These are phyloP conservation scores for Arabis hirsuta DNA, from an alignment of 345 rosid genomes.

Conservation along the genomic window DNA sequence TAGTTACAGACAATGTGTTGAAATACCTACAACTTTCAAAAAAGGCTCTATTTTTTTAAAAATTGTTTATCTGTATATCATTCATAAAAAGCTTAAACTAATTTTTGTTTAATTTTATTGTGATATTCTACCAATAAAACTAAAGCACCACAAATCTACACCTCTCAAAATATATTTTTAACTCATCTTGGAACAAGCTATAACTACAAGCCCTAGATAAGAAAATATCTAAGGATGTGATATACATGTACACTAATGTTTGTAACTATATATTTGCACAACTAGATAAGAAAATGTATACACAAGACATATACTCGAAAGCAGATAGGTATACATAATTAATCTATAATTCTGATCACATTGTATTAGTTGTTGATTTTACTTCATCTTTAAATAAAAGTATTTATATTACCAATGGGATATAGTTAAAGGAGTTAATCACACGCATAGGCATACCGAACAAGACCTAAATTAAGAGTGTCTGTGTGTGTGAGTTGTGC, in stretches of 20 bases:
- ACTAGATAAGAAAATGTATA: neutral
- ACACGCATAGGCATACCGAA: constrained; percentile 35
- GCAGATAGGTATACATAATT: neutral
- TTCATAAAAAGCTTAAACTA: neutral
- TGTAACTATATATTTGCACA: neutral
- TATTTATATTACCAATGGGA: neutral
- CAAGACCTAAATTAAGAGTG: constrained; percentile 31
- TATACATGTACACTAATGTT: constrained; percentile 15
- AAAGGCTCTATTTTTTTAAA: constrained; percentile 10
- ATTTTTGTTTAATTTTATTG: neutral
- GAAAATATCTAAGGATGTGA: neutral
- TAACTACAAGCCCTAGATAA: constrained; percentile 33
- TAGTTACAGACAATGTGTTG: neutral
- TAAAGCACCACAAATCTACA: constrained; percentile 15
- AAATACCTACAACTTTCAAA: constrained; percentile 6
- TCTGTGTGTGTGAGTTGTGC: constrained; percentile 15
- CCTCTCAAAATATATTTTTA: neutral
- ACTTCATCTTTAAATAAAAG: neutral
- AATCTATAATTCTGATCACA: neutral
- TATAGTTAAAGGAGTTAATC: constrained; percentile 8
- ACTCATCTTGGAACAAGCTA: constrained; percentile 2
- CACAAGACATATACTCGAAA: neutral
- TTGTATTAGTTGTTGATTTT: constrained; percentile 1
- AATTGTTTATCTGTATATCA: neutral
- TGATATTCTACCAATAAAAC: constrained; percentile 1